These are phyloP conservation scores for Artemisia tridentata DNA, from an alignment of 129 eudicot species.

Conservation along the genomic window DNA sequence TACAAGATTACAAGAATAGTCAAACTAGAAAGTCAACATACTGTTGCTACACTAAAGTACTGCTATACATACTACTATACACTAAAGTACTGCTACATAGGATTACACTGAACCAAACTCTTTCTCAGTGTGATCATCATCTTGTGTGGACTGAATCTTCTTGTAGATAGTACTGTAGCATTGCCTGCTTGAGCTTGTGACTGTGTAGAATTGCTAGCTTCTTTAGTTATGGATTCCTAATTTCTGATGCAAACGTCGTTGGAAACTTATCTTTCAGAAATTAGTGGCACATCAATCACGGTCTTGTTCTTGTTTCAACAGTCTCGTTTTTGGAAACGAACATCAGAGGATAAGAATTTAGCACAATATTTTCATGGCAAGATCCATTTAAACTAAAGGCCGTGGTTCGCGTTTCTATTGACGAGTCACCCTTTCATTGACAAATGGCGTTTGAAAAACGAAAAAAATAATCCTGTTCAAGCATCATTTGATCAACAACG, in stretches of 20 bases:
- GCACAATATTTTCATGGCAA: background rate
- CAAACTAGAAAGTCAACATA: too few relatives aligned
- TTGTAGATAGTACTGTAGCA: too few relatives aligned
- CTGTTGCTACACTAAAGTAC: too few relatives aligned
- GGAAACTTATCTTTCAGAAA: background rate
- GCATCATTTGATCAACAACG: background rate
- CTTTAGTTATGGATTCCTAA: background rate
- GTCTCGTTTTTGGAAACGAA: background rate
- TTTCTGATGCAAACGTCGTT: background rate
- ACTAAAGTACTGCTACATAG: too few relatives aligned
- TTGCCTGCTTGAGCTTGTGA: too few relatives aligned
- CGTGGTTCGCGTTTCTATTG: background rate
- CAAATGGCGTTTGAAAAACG: background rate
- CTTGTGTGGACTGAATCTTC: too few relatives aligned
- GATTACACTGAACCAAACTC: too few relatives aligned
- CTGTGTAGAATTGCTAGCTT: too few relatives aligned
- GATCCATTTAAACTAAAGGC: background rate
- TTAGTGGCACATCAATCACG: background rate
- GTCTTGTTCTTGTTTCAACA: constrained; percentile 6
- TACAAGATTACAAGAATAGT: too few relatives aligned
- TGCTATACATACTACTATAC: too few relatives aligned
- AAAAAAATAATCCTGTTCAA: background rate
- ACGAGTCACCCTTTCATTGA: background rate
- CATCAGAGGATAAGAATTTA: background rate
- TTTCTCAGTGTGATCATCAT: too few relatives aligned